Percentiles rank a stretch among this genome's conserved stretches.
These are phyloP conservation scores for Artemisia tridentata DNA, from an alignment of 129 eudicot genomes.

Conservation along the genomic window DNA sequence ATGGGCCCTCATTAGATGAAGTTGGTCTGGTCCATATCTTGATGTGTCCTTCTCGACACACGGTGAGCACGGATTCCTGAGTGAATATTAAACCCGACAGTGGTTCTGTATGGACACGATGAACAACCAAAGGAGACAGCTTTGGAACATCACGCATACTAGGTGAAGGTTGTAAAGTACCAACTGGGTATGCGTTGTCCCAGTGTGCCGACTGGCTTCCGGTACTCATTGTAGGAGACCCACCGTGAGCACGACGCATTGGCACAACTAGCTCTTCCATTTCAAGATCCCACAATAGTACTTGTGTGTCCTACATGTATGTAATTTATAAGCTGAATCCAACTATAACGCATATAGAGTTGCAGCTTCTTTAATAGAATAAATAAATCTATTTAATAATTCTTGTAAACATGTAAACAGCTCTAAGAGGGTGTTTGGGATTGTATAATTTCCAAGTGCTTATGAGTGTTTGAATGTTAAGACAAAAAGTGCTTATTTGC, in stretches of 20 bases:
- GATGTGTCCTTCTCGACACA: slow-evolving; percentile 82
- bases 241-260: slow-evolving; percentile 78
- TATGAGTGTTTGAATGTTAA: no score
- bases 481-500: no score
- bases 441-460: no score
- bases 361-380: no score
- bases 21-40: slow-evolving; percentile 88
- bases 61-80: slow-evolving; percentile 65
- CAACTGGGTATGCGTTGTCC: slow-evolving; percentile 64
- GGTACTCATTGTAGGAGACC: slow-evolving; percentile 82
- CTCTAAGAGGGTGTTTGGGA: no score
- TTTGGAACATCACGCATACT: slow-evolving; percentile 89
- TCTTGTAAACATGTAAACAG: no score
- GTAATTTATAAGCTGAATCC: neutral
- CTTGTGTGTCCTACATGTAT: slow-evolving; percentile 66
- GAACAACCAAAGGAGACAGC: slow-evolving; percentile 83
- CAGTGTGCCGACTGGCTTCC: slow-evolving; percentile 87
- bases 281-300: slow-evolving; percentile 86
- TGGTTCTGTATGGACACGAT: slow-evolving; percentile 86
- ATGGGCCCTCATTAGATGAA: slow-evolving; percentile 46
- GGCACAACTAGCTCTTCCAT: slow-evolving; percentile 93
- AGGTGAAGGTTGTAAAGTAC: slow-evolving; percentile 82
- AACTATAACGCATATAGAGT: neutral
- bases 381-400: no score
- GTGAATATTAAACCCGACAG: slow-evolving; percentile 79